phyloP scores from a whole-genome alignment of 1,139 yeast genomes.

The Starmera stellimalicola region DNA sequence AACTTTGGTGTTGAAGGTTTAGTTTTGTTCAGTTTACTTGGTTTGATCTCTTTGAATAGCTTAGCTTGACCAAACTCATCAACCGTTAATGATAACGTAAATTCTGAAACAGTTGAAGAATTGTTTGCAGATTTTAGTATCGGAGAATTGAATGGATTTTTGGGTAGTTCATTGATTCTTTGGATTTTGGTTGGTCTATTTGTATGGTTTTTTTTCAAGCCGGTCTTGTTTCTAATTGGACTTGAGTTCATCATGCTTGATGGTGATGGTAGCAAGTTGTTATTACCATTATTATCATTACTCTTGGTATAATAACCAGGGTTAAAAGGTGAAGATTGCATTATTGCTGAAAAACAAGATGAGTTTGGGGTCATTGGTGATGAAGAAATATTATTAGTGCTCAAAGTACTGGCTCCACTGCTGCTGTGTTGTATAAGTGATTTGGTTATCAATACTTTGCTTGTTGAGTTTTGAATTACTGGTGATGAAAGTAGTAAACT shows the following conservation, averaged over 20 bases:
- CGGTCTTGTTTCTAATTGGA: slow-evolving; percentile 16
- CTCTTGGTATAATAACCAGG: slow-evolving; percentile 15
- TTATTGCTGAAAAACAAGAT: slow-evolving; percentile 19
- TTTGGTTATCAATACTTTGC: not conserved
- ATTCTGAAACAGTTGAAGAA: slow-evolving; percentile 2
- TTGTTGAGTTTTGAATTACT: not conserved
- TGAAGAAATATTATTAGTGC: slow-evolving; percentile 6
- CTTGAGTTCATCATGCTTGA: slow-evolving; percentile 13
- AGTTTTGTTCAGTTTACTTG: slow-evolving; percentile 1
- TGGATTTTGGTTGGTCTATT: slow-evolving; percentile 8
- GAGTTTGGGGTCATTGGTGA: slow-evolving; percentile 18
- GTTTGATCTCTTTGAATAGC: slow-evolving; percentile 10
- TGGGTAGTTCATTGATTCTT: slow-evolving; percentile 9
- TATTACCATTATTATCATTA: not conserved
- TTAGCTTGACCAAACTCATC: slow-evolving; percentile 19
- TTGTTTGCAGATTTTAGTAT: slow-evolving; percentile 1
- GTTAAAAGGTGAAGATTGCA: slow-evolving; percentile 19
- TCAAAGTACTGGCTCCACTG: too few species aligned
- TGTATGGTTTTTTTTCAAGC: slow-evolving; percentile 18
- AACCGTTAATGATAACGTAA: slow-evolving; percentile 10
- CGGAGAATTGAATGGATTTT: slow-evolving; percentile 16
- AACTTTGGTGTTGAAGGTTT: slow-evolving; percentile 2
- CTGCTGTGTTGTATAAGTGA: not conserved
- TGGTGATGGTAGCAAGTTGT: slow-evolving; percentile 13
- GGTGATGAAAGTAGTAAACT: slow-evolving; percentile 18